phyloP scores from a whole-genome alignment of 352 stramenopile species.

The Phytophthora pinifolia region DNA sequence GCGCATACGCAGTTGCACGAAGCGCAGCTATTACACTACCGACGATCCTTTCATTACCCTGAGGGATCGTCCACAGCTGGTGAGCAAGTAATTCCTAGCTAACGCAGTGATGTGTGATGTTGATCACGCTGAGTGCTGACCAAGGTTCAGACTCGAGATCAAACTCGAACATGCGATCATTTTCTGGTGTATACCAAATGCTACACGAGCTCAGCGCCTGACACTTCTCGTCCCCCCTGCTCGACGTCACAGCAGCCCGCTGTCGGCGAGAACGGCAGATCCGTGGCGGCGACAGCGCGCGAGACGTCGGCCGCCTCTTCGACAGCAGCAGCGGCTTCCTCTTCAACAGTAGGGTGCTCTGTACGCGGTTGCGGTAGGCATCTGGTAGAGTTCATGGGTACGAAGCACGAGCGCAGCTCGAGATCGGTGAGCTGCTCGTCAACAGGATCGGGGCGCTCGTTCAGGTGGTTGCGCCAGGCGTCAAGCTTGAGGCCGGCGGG shows the following conservation, averaged over 20 bases:
- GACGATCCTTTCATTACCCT: too few species aligned
- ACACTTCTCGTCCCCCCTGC: neutral
- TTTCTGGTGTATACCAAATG: neutral
- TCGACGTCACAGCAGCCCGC: neutral
- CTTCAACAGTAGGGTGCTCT: slow-evolving; percentile 22
- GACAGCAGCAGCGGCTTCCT: neutral
- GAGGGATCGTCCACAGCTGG: neutral
- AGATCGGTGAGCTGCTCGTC: slow-evolving; percentile 23
- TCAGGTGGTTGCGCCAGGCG: slow-evolving; percentile 24
- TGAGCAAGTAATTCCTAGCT: neutral
- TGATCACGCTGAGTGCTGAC: too few species aligned
- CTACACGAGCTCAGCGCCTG: slow-evolving; percentile 14
- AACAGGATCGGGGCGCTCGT: slow-evolving; percentile 14
- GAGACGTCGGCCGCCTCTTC: slow-evolving; percentile 4
- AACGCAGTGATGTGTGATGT: too few species aligned
- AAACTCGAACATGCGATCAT: neutral
- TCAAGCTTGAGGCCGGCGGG: slow-evolving; percentile 23
- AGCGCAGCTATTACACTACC: too few species aligned
- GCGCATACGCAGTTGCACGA: too few species aligned
- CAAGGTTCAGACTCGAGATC: too few species aligned
- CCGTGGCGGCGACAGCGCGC: slow-evolving; percentile 16
- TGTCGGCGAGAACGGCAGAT: slow-evolving; percentile 13
- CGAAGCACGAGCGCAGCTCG: slow-evolving; percentile 30
- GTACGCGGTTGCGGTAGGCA: slow-evolving; percentile 7
- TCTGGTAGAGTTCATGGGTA: slow-evolving; percentile 22